Percentiles rank a stretch among this genome's conserved stretches.
These are phyloP conservation scores for Fonsecaea monophora DNA, from an alignment of 2,329 filamentous ascomycete genomes.

Conservation along the genomic window DNA sequence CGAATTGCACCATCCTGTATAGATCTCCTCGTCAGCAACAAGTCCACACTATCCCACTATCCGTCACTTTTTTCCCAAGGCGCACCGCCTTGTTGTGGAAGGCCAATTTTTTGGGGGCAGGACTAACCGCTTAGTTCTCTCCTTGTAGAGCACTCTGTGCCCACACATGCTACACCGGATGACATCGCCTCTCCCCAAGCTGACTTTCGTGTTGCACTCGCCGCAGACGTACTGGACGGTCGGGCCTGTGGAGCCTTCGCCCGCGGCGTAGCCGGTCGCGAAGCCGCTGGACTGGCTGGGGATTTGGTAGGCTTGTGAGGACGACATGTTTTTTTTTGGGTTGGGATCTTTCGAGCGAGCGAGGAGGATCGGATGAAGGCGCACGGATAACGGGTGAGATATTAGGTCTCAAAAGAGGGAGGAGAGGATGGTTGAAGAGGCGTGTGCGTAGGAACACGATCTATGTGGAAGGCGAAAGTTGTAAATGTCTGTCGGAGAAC, in stretches of 20 bases:
- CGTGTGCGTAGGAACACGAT: background rate
- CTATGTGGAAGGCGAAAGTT: background rate
- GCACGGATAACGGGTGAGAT: background rate
- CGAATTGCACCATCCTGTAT: constrained; percentile 94
- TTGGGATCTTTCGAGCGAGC: background rate
- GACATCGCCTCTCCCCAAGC: constrained; percentile 76
- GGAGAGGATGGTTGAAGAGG: background rate
- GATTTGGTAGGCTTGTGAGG: constrained; percentile 75
- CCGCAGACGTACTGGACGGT: constrained; percentile 77
- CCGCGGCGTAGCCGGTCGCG: constrained; percentile 49
- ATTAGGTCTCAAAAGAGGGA: background rate
- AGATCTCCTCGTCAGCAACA: constrained; percentile 13
- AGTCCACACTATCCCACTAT: background rate
- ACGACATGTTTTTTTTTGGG: constrained; percentile 8
- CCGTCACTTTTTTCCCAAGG: too few relatives aligned
- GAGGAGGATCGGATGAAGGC: background rate
- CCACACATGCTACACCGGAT: constrained; percentile 93
- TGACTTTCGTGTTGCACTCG: constrained; percentile 80
- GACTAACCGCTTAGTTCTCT: constrained; percentile 88
- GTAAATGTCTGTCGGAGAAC: background rate
- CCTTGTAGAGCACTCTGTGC: constrained; percentile 95
- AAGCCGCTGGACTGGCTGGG: constrained; percentile 60
- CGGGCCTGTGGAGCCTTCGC: constrained; percentile 52
- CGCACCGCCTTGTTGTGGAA: too few relatives aligned
- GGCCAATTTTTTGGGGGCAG: background rate